Evolutionary conservation across 2,329 filamentous ascomycete species (phyloP).

Genomic region (Colletotrichum sojae): DNA sequence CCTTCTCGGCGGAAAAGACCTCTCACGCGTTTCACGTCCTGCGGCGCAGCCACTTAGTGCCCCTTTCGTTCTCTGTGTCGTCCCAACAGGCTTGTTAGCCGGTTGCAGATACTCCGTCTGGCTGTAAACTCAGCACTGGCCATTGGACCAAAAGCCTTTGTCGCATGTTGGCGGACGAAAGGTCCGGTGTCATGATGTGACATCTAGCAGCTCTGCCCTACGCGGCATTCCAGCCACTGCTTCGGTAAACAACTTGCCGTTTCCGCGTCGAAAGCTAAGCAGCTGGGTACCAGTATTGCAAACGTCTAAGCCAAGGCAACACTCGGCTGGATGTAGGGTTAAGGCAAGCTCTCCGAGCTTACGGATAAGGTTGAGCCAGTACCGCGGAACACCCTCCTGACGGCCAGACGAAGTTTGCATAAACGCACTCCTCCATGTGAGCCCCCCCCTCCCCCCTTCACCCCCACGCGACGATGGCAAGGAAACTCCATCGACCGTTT

Average conservation of each 20-base stretch:
- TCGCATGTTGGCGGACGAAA: neutral
- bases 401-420: neutral
- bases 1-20: slow-evolving; percentile 10
- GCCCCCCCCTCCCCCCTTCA: neutral
- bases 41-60: neutral
- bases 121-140: neutral
- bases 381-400: neutral
- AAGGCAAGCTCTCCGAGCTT: neutral
- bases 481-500: no score
- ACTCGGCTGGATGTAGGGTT: neutral
- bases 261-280: no score
- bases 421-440: neutral
- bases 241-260: no score
- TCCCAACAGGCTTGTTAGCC: slow-evolving; percentile 7
- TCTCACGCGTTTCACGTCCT: slow-evolving; percentile 18
- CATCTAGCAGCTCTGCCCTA: no score
- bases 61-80: neutral
- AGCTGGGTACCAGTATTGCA: no score
- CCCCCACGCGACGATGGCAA: no score
- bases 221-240: no score
- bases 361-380: neutral
- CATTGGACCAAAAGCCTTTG: neutral
- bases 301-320: neutral
- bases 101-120: neutral
- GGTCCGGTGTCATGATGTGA: neutral